phyloP scores from a whole-genome alignment of 305 asterid genomes.

The Solanum hybrid region DNA sequence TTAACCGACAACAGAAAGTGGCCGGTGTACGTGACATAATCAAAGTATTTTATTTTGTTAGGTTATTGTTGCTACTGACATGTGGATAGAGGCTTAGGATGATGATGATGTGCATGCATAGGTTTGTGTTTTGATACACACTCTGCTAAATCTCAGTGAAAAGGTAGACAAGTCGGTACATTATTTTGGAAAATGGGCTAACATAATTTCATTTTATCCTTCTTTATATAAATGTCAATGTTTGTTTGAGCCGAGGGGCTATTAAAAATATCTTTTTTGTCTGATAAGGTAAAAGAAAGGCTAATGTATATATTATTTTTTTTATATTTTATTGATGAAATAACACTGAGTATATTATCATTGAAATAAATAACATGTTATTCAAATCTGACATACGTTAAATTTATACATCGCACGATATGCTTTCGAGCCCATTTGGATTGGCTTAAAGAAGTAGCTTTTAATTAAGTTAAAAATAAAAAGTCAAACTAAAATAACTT shows the following conservation, averaged over 20 bases:
- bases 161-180: neutral
- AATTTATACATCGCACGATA: no score
- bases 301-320: rapidly evolving
- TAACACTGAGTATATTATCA: no score
- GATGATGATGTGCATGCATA: neutral
- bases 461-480: no score
- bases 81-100: neutral
- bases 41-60: neutral
- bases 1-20: neutral
- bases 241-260: rapidly evolving
- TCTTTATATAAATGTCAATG: neutral
- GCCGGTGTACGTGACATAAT: neutral
- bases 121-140: neutral
- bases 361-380: no score
- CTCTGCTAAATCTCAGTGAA: neutral
- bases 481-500: no score
- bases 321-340: neutral
- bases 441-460: no score
- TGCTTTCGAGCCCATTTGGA: no score
- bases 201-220: neutral
- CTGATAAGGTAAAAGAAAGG: neutral
- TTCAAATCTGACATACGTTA: no score
- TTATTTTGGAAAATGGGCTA: neutral
- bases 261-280: rapidly evolving
- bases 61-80: neutral